A percentile compares a stretch with the other conserved stretches of the same genome.
These are phyloP conservation scores for Exophiala mesophila DNA, from an alignment of 2,329 filamentous ascomycete genomes.

Conservation along the genomic window DNA sequence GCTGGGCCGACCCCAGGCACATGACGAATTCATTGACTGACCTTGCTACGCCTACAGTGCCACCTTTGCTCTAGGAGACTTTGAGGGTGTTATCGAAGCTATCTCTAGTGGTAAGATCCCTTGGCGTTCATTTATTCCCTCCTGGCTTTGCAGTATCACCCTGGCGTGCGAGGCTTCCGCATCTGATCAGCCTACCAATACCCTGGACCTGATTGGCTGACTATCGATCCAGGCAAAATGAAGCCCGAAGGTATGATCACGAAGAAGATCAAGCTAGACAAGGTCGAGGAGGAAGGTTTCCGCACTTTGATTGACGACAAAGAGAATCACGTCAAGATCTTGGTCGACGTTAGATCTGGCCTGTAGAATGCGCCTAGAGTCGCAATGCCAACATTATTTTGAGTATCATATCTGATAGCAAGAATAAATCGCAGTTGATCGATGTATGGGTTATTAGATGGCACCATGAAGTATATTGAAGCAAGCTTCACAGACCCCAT, in stretches of 20 bases:
- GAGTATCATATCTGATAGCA: too few relatives aligned
- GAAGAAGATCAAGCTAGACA: slow-evolving; percentile 50
- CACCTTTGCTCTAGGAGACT: slow-evolving; percentile 45
- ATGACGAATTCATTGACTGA: background rate
- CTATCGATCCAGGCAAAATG: slow-evolving; percentile 20
- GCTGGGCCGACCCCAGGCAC: slow-evolving; percentile 2
- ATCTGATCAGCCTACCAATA: too few relatives aligned
- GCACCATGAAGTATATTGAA: background rate
- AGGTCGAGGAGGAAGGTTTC: slow-evolving; percentile 54
- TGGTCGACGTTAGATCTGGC: slow-evolving; percentile 37
- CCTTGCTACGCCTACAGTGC: slow-evolving; percentile 1
- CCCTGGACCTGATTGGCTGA: too few relatives aligned
- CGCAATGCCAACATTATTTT: background rate
- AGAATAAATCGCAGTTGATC: too few relatives aligned
- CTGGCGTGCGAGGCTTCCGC: background rate
- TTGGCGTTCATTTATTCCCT: background rate
- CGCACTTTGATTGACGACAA: slow-evolving; percentile 54
- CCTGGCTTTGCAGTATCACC: background rate
- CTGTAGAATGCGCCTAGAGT: slow-evolving; percentile 2
- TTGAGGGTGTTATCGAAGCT: slow-evolving; percentile 45
- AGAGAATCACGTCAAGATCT: slow-evolving; percentile 58
- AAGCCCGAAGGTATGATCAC: slow-evolving; percentile 53
- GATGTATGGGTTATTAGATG: too few relatives aligned
- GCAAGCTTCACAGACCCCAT: background rate
- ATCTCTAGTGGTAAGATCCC: slow-evolving; percentile 21